Base-by-base conservation (phyloP, 2,329 filamentous ascomycete genomes). In the Colletotrichum sp. region DNA sequence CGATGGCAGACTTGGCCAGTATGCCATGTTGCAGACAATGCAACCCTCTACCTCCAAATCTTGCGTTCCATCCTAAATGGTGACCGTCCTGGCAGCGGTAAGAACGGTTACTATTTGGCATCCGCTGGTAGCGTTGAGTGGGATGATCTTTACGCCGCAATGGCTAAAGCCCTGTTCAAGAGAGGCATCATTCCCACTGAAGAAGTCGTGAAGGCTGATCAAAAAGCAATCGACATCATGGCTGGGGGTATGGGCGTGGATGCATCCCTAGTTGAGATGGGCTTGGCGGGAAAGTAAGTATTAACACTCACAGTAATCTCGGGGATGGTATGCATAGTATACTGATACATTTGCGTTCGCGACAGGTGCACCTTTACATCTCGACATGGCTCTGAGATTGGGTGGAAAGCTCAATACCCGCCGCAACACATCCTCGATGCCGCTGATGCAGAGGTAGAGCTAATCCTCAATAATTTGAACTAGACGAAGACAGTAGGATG, bases 31-130 rank as follows among this genome's bases (percentile, higher is more conserved):
- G 12, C 77, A 0, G 88, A 90, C 70, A 90, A 84, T 38, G 82
- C 85, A 0, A 78, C 77, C 0, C 76, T 90, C 1, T 90, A 89
- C 67, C 64, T 89, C 2, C 77, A 83, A 4, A 79, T 90, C 0
- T 76, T 90, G 8, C 81, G 82, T 2, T 81, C 78, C 3, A 90
- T 90, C 15, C 76, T 90, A 3, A 75, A 74, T 2, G 84, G 79
- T 1, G 77, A 82, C 15, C 78, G 84, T 6, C 80, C 82, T 0
- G 83, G 78, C 3, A 73, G 85, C 64, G 86, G 86, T 0, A 84
- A 81, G 67, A 80, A 84, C 2, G 88, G 88, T 0, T 89, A 86
- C 75, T 90, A 87, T 76, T 83, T 90, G 9, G 88, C 88, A 1
- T 77, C 87, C 0, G 80, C 87, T 0, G 89, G 89, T 1, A 83